Conservation (phyloP, 306 rosid genomes). For the Macrotyloma uniflorum region DNA sequence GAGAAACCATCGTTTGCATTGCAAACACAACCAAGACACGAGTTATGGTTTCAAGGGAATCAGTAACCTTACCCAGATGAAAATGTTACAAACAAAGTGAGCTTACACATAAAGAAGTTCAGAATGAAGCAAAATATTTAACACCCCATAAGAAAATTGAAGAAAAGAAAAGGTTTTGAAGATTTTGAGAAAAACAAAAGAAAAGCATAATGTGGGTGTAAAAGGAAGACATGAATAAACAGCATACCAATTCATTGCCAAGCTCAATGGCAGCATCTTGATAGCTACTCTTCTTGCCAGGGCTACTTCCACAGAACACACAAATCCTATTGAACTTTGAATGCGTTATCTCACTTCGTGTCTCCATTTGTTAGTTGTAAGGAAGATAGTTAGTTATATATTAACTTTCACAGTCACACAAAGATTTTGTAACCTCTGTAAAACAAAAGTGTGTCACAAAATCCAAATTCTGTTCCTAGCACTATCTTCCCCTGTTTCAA, state of each 20-base stretch:
- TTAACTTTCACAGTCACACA: not conserved
- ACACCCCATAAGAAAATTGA: not conserved
- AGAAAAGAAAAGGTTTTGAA: not conserved
- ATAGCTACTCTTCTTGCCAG: slow-evolving; percentile 89
- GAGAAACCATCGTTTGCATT: not conserved
- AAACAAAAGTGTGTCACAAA: slow-evolving; percentile 40
- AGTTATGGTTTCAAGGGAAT: not conserved
- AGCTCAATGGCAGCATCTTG: slow-evolving; percentile 96
- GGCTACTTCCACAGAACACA: slow-evolving; percentile 99
- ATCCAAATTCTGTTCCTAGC: not conserved
- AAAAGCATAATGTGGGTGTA: not conserved
- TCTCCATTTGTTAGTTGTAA: slow-evolving; percentile 60
- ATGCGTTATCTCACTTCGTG: slow-evolving; percentile 55
- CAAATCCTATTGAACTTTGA: slow-evolving; percentile 92
- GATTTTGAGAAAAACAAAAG: not conserved
- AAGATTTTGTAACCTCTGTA: not conserved
- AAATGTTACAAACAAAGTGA: slow-evolving; percentile 45
- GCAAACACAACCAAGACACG: not conserved
- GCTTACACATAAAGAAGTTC: slow-evolving; percentile 16
- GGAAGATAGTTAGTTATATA: not conserved
- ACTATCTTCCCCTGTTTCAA: not conserved
- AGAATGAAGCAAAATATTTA: not conserved
- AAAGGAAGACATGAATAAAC: not conserved
- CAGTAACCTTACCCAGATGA: not conserved
- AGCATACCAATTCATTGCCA: slow-evolving; percentile 86